Evolutionary conservation across 352 stramenopile species (phyloP), one percentile per base, ranked within the genome.

Genomic region (Blastocystis hominis): DNA sequence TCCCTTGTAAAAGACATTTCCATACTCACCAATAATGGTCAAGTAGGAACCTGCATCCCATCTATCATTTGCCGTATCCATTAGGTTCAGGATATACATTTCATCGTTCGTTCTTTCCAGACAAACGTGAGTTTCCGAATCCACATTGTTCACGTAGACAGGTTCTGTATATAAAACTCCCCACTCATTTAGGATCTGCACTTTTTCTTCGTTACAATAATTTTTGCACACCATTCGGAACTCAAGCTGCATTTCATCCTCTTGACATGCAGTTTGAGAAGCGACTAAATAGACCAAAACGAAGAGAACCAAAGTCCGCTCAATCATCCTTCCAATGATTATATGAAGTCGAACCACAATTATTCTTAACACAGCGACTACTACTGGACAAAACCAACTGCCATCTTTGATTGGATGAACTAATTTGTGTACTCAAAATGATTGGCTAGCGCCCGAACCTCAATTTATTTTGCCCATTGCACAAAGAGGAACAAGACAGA

Each of bases 1-100:
- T 9, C 34, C 36, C 72, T 84, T 84, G 20, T 68, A 68, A 38
- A 84, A 47, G 50, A 84, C 36, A 64, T 84, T 84, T 13, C 72
- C 72, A 64, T 84, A 66, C 7, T 66, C 30, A 47, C 72, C 72
- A 42, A 24, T 34, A n/a, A 84, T n/a, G 40, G 30, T 61, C 3
- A 84, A n/a, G 13, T 30, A 84, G 1, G 47, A 47, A 46, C 72
- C 72, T 7, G 5, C 36, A 3, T 69, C 38, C 72, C 72, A 84
- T 13, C 40, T 42, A 69, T 66, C 47, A 24, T 40, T n/a, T 24
- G 20, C 30, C 0, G 47, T 69, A 53, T 84, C 72, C 1, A 50
- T 46, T 36, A 84, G n/a, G 20, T 42, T 84, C 34, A 84, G 17
- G 1, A 20, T 54, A 15, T 84, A 84, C 53, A 68, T 13, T 9